These are phyloP conservation scores for Fibroporia radiculosa DNA, from an alignment of 768 basidiomycete genomes.

Conservation along the genomic window DNA sequence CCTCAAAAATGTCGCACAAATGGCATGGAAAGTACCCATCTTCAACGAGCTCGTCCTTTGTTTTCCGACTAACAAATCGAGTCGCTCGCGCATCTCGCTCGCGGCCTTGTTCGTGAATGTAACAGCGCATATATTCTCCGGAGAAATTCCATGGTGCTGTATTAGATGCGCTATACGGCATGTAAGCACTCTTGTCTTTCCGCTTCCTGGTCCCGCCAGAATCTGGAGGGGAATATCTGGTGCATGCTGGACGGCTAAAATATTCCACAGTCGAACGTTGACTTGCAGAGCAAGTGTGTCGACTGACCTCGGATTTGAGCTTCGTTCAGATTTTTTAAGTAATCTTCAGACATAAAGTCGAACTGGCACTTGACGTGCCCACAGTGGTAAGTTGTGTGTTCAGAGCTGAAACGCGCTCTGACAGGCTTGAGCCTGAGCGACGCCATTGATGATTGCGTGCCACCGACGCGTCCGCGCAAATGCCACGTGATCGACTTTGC, in stretches of 20 bases:
- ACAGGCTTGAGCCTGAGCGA: too few species aligned
- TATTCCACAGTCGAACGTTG: not conserved
- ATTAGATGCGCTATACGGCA: conserved; percentile 64
- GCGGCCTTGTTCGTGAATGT: conserved; percentile 91
- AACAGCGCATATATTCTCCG: conserved; percentile 65
- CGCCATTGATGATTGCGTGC: too few species aligned
- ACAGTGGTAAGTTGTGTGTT: too few species aligned
- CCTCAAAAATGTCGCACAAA: conserved; percentile 67
- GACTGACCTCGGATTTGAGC: conserved; percentile 33
- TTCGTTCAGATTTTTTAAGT: conserved; percentile 10
- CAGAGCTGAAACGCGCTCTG: too few species aligned
- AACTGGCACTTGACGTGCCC: too few species aligned
- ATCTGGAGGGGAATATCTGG: conserved; percentile 66
- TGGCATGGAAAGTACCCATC: conserved; percentile 74
- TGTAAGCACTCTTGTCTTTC: conserved; percentile 66
- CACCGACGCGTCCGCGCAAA: too few species aligned
- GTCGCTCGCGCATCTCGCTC: conserved; percentile 72
- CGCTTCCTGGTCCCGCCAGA: conserved; percentile 74
- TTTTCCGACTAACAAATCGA: conserved; percentile 61
- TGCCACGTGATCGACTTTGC: too few species aligned
- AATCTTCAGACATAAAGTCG: not conserved
- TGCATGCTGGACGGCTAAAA: conserved; percentile 58
- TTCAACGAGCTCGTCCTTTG: conserved; percentile 43
- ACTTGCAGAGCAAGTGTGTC: not conserved
- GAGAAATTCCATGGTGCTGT: conserved; percentile 38